These are phyloP conservation scores for Samsoniella hepiali DNA, from an alignment of 2,329 filamentous ascomycete species.

Conservation along the genomic window DNA sequence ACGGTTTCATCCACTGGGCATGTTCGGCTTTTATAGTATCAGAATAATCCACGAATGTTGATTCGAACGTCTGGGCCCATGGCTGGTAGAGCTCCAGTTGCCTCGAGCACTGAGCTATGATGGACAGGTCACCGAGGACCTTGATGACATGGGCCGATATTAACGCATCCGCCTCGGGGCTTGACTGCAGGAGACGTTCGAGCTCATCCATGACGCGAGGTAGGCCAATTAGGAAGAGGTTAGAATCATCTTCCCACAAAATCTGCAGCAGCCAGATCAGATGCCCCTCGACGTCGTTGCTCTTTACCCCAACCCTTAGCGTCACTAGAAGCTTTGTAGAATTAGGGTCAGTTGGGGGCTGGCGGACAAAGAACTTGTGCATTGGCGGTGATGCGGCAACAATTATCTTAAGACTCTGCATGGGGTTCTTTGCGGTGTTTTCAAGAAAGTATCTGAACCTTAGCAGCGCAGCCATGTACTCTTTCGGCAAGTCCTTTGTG, in stretches of 20 bases:
- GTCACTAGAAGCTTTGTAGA: conserved; percentile 26
- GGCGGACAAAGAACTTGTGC: conserved; percentile 33
- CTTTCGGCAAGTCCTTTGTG: conserved; percentile 28
- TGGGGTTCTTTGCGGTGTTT: conserved; percentile 30
- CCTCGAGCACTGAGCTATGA: conserved; percentile 41
- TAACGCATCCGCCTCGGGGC: conserved; percentile 34
- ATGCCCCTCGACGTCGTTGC: conserved; percentile 24
- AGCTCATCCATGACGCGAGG: conserved; percentile 45
- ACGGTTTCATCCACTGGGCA: conserved; percentile 23
- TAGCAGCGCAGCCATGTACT: conserved; percentile 38
- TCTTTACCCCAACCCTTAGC: conserved; percentile 22
- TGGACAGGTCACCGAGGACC: conserved; percentile 43
- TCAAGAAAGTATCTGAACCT: conserved; percentile 37
- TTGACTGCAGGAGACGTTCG: conserved; percentile 40
- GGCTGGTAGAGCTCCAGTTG: conserved; percentile 48
- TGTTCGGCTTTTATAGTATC: conserved; percentile 14
- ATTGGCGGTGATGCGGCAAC: conserved; percentile 40
- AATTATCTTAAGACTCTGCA: conserved; percentile 25
- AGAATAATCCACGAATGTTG: conserved; percentile 24
- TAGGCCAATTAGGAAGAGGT: conserved; percentile 33
- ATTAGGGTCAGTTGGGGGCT: conserved; percentile 24
- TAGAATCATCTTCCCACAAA: conserved; percentile 35
- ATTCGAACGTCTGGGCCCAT: conserved; percentile 43
- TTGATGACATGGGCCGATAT: conserved; percentile 36
- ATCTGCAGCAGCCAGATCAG: conserved; percentile 37